Evolutionary conservation across 176 grass and related monocot species (phyloP).

Genomic region (Oryza punctata): DNA sequence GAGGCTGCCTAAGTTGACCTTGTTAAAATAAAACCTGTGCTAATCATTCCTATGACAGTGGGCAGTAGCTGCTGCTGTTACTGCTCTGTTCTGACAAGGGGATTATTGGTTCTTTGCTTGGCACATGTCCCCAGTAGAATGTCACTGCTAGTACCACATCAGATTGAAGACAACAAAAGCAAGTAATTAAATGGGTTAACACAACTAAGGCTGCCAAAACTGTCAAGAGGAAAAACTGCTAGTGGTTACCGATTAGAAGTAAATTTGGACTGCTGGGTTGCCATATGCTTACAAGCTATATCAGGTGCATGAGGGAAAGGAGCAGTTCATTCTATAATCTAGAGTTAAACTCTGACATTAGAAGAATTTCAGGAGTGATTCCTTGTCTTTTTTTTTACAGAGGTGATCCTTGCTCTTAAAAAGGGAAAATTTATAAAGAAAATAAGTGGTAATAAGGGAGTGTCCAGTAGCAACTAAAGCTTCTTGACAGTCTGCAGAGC

Average conservation of each 20-base stretch:
- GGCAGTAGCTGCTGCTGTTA: conserved; percentile 37
- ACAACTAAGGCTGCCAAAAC: conserved; percentile 17
- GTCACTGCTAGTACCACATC: conserved; percentile 32
- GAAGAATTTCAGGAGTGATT: background rate
- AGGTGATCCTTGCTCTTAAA: too few relatives aligned
- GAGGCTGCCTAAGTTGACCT: conserved; percentile 46
- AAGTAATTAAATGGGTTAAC: conserved; percentile 37
- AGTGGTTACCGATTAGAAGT: too few relatives aligned
- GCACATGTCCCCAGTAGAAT: conserved; percentile 56
- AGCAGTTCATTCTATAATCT: background rate
- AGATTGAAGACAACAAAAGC: conserved; percentile 22
- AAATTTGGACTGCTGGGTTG: background rate
- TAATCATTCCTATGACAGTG: conserved; percentile 58
- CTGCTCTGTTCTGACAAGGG: conserved; percentile 40
- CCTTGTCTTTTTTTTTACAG: too few relatives aligned
- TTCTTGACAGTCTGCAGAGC: background rate
- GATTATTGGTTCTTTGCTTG: conserved; percentile 33
- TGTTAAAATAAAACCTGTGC: conserved; percentile 33
- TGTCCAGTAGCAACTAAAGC: background rate
- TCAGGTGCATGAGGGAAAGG: background rate
- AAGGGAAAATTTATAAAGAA: background rate
- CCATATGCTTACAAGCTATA: background rate
- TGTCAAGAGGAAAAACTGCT: conserved; percentile 13
- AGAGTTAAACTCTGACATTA: background rate
- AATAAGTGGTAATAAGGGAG: background rate